Base-by-base conservation (phyloP, 805 yeast species). In the Sporopachydermia quercuum region DNA sequence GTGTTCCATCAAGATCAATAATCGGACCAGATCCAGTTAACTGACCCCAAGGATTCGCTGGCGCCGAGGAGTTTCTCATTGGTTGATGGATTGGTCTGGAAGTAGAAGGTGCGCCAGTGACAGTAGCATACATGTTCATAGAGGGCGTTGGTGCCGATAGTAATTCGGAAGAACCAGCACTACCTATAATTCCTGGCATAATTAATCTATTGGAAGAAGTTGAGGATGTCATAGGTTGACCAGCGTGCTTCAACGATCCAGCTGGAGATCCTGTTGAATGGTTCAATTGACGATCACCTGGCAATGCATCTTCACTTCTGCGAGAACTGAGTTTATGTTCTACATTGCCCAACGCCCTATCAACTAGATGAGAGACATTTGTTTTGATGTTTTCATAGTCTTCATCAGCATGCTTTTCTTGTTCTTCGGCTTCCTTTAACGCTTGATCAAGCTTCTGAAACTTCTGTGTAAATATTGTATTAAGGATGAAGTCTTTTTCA, bases 401-500 rank as follows among this genome's bases (percentile, higher is more conserved):
- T 8, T n/a, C 13, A 23, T 23, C 30, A 23, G 30, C 30, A 8
- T 8, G n/a, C 30, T 23, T n/a, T n/a, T 23, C 13, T 23, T 23
- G 13, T 23, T 23, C n/a, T n/a, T 23, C 30, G n/a, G 30, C n/a
- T 23, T 23, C 30, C 30, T 23, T 8, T 23, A 23, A n/a, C 30
- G 30, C 30, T 8, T 8, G n/a, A 23, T 23, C 30, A 8, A 23
- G 30, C n/a, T 23, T 23, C 30, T 23, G 30, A n/a, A 23, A 23
- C n/a, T n/a, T 23, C n/a, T 23, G 30, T n/a, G 30, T 23, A n/a
- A 23, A 23, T 23, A 23, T 23, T 23, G 30, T 23, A 23, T 23
- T 23, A n/a, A 23, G 30, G n/a, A 23, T 23, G 30, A 23, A 23
- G 30, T 23, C 30, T 23, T 23, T 23, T n/a, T 23, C 30, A n/a